Conservation (phyloP, 306 rosid species). For the Oemleria cerasiformis region DNA sequence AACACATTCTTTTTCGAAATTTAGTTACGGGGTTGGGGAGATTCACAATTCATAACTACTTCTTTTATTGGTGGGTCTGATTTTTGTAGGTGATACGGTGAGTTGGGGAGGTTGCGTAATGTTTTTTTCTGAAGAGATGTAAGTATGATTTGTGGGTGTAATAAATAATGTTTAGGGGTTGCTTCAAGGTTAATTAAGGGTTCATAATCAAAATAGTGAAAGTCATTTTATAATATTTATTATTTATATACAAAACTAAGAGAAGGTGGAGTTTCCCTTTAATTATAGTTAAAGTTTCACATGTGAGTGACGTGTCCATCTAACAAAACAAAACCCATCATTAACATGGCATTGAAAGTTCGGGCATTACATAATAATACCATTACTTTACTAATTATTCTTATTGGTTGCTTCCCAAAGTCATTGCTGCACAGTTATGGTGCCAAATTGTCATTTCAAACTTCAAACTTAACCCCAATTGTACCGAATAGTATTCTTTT, state of each 20-base stretch:
- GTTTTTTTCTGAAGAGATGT: not conserved
- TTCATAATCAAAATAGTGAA: not conserved
- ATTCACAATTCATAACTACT: not conserved
- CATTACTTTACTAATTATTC: not conserved
- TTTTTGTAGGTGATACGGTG: not conserved
- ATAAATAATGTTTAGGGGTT: not conserved
- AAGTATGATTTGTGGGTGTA: not conserved
- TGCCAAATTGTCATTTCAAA: too few species aligned
- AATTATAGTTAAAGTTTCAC: conserved; percentile 28
- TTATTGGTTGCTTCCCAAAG: not conserved
- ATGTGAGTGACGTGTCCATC: conserved; percentile 2
- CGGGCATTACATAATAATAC: too few species aligned
- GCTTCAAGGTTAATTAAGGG: conserved; percentile 10
- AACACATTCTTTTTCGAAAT: not conserved
- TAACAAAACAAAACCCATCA: conserved; percentile 23
- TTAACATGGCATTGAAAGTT: conserved; percentile 16
- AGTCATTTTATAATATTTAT: not conserved
- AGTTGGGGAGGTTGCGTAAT: not conserved
- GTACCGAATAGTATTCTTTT: too few species aligned
- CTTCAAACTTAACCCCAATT: too few species aligned
- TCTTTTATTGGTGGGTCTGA: conserved; percentile 9
- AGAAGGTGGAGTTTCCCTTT: not conserved
- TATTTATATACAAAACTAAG: not conserved
- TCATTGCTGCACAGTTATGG: not conserved
- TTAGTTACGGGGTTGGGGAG: not conserved